Percentiles rank a stretch among this genome's conserved stretches.
Evolutionary conservation across 495 filamentous ascomycete species (phyloP).

Genomic region (Hypomontagnella monticulosa): DNA sequence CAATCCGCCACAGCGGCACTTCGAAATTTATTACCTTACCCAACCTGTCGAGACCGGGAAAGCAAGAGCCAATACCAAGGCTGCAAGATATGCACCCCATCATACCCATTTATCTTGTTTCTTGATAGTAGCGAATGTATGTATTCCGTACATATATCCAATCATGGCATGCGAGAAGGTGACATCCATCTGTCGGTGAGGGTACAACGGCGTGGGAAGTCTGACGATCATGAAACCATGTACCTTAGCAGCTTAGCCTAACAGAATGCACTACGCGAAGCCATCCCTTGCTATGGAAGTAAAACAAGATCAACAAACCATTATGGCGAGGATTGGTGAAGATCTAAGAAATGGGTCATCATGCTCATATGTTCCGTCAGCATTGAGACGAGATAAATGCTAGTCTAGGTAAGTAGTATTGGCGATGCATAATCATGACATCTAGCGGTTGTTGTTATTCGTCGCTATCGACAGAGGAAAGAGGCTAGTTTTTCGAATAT

Average conservation of each 20-base stretch:
- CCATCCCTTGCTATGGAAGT: neutral
- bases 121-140: neutral
- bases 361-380: constrained; percentile 5
- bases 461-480: too few relatives aligned
- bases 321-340: neutral
- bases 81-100: constrained; percentile 6
- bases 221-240: constrained; percentile 34
- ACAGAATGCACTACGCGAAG: neutral
- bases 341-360: constrained; percentile 1
- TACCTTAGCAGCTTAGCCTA: constrained; percentile 11
- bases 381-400: neutral
- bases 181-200: constrained; percentile 38
- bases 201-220: constrained; percentile 6
- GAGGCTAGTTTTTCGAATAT: too few relatives aligned
- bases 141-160: constrained; percentile 16
- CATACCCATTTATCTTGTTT: constrained; percentile 16
- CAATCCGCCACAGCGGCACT: neutral
- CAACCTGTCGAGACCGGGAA: constrained; percentile 4
- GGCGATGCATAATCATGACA: neutral
- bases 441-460: neutral
- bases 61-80: constrained; percentile 10
- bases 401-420: neutral
- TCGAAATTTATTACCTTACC: constrained; percentile 3
- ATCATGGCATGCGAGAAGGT: constrained; percentile 6
- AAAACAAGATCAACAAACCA: neutral